A percentile compares a stretch with the other conserved stretches of the same genome.
Evolutionary conservation across 2,329 filamentous ascomycete genomes (phyloP).

Genomic region (Beauveria sp.): DNA sequence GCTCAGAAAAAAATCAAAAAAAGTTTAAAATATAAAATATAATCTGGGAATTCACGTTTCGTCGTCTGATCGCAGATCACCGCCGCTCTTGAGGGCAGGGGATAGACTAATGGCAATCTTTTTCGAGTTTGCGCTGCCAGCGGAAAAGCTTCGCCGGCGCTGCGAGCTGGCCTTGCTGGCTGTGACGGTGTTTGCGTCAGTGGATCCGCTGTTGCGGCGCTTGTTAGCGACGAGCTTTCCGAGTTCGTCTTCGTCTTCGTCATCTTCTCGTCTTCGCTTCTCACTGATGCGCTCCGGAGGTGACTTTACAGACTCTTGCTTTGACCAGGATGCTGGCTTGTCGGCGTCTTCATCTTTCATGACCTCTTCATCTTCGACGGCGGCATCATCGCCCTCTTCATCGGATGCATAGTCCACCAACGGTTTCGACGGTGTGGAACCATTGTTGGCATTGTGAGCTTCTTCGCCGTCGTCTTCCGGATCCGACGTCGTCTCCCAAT

Average conservation of each 20-base stretch:
- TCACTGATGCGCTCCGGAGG: slow-evolving; percentile 75
- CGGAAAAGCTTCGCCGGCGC: slow-evolving; percentile 34
- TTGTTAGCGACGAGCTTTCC: slow-evolving; percentile 67
- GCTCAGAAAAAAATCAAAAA: not conserved
- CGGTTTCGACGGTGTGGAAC: slow-evolving; percentile 58
- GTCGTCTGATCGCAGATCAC: slow-evolving; percentile 29
- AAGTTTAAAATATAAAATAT: not conserved
- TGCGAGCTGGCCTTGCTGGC: slow-evolving; percentile 21
- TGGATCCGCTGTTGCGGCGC: slow-evolving; percentile 51
- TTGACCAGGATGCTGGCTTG: slow-evolving; percentile 12
- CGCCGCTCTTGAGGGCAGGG: slow-evolving; percentile 33
- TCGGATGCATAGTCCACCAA: slow-evolving; percentile 91
- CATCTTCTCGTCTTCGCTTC: slow-evolving; percentile 85
- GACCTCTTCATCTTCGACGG: slow-evolving; percentile 17
- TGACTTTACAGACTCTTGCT: slow-evolving; percentile 24
- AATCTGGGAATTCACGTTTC: slow-evolving; percentile 24
- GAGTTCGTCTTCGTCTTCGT: slow-evolving; percentile 85
- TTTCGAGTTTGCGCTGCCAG: slow-evolving; percentile 31
- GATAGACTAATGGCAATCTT: slow-evolving; percentile 55
- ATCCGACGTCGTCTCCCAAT: slow-evolving; percentile 82
- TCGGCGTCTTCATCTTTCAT: slow-evolving; percentile 13
- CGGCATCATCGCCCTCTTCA: slow-evolving; percentile 54
- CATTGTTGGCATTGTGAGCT: slow-evolving; percentile 44
- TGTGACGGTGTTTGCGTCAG: slow-evolving; percentile 31
- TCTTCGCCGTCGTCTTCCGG: slow-evolving; percentile 67